Evolutionary conservation across 306 rosid genomes (phyloP).

Genomic region (Leucaena leucocephala): DNA sequence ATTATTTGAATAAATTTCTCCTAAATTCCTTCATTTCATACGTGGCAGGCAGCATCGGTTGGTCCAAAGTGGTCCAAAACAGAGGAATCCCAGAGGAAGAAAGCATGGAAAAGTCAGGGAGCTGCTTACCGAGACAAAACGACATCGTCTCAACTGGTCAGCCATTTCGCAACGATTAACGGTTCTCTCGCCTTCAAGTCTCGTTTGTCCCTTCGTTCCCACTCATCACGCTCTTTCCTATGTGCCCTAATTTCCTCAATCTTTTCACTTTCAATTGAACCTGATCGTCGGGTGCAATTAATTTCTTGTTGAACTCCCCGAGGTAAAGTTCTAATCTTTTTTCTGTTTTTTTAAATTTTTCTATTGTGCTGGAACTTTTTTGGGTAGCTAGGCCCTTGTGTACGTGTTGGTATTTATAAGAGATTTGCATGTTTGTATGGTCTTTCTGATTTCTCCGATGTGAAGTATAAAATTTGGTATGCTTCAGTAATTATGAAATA

Average conservation of each 20-base stretch:
- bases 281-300: not conserved
- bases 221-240: not conserved
- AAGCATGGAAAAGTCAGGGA: not conserved
- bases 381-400: not conserved
- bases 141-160: not conserved
- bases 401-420: not conserved
- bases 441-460: not conserved
- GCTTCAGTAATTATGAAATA: not conserved
- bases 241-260: not conserved
- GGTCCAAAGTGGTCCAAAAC: too few species aligned
- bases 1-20: too few species aligned
- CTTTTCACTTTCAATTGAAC: not conserved
- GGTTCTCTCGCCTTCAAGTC: not conserved
- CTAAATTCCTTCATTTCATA: too few species aligned
- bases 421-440: not conserved
- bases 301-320: too few species aligned
- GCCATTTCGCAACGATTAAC: not conserved
- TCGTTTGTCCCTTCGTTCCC: not conserved
- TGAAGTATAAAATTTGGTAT: constrained; percentile 14
- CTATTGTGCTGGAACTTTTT: not conserved
- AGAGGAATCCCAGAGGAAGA: too few species aligned
- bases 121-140: not conserved
- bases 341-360: not conserved
- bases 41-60: too few species aligned
- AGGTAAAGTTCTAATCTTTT: not conserved